Conservation (phyloP, 805 yeast genomes). For the Candida yuanshanica region DNA sequence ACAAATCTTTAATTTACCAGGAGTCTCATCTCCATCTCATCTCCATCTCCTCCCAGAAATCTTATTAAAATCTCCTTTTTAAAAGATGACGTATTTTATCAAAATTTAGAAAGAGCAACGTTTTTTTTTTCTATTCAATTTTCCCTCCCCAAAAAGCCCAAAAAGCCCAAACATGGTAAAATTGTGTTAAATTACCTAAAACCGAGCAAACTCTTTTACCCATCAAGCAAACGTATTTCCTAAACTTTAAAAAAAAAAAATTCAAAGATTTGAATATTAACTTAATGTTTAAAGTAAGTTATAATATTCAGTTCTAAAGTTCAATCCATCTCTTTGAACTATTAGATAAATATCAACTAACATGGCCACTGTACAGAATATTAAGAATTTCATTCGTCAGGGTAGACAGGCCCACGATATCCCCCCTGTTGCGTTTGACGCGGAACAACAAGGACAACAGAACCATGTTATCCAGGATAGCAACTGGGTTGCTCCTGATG, state of each 20-base stretch:
- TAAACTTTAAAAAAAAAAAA: background rate
- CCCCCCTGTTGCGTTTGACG: background rate
- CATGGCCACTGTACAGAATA: slow-evolving; percentile 24
- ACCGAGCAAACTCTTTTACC: no score
- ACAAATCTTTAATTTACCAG: no score
- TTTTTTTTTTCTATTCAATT: no score
- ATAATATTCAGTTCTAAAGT: no score
- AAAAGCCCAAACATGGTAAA: no score
- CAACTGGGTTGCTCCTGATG: background rate
- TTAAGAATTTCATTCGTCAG: slow-evolving; percentile 38
- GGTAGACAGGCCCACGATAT: slow-evolving; percentile 32
- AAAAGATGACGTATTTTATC: no score
- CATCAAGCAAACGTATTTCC: background rate
- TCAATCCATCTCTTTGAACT: background rate
- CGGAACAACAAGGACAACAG: background rate
- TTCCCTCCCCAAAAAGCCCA: no score
- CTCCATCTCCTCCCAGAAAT: no score
- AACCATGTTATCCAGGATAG: background rate
- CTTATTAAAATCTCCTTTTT: no score
- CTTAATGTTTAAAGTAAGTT: slow-evolving; percentile 4
- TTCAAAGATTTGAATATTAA: no score
- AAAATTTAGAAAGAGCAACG: background rate
- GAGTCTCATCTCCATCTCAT: no score
- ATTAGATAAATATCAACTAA: background rate
- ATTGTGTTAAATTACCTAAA: no score